These are phyloP conservation scores for Akebia trifoliata DNA, from an alignment of 164 flowering plant genomes.

Conservation along the genomic window DNA sequence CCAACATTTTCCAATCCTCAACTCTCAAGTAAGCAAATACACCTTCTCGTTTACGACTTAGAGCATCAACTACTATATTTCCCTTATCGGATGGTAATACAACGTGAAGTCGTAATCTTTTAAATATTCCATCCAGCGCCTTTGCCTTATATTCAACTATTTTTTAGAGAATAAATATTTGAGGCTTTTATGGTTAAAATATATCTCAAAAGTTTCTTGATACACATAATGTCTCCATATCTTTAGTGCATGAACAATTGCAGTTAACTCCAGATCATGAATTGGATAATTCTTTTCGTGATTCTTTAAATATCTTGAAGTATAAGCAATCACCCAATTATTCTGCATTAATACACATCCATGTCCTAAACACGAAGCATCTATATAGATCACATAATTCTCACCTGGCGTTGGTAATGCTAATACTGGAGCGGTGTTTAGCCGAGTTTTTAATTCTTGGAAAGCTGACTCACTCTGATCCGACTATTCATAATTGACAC, in stretches of 20 bases:
- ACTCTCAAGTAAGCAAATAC: too few species aligned
- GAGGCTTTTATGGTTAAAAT: too few species aligned
- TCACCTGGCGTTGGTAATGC: neutral
- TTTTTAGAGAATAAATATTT: slow-evolving; percentile 1
- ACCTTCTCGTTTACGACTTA: too few species aligned
- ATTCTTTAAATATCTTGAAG: neutral
- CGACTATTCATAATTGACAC: neutral
- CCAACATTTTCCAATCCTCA: too few species aligned
- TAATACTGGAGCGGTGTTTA: neutral
- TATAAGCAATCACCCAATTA: neutral
- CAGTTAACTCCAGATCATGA: neutral
- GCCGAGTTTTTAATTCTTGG: neutral
- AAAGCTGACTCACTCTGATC: neutral
- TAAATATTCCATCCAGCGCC: too few species aligned
- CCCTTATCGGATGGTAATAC: too few species aligned
- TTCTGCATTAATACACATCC: slow-evolving; percentile 5
- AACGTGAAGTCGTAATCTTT: too few species aligned
- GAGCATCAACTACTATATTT: too few species aligned
- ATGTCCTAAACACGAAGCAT: neutral
- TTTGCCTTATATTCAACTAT: neutral
- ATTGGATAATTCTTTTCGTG: neutral
- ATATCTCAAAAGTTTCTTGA: neutral
- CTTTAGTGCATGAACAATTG: neutral
- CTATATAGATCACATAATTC: neutral
- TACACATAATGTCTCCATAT: neutral